Conservation (phyloP, 1,284 basidiomycete genomes). For the Nidula niveotomentosa region DNA sequence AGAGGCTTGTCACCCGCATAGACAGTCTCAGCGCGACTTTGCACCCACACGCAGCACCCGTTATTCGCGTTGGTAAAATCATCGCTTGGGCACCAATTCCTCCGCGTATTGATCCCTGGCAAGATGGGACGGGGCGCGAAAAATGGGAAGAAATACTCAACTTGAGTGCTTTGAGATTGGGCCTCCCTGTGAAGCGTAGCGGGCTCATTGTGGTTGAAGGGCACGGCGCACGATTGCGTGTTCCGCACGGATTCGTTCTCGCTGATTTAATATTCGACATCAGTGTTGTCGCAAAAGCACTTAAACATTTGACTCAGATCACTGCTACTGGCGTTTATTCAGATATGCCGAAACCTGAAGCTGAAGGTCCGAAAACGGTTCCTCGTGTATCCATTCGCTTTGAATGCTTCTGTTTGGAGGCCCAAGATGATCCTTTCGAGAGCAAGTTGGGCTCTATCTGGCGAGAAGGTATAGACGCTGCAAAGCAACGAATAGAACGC, state of each 20-base stretch:
- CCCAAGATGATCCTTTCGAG: constrained; percentile 90
- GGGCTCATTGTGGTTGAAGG: constrained; percentile 50
- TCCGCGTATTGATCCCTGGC: constrained; percentile 26
- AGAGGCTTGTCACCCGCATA: constrained; percentile 46
- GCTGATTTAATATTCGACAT: constrained; percentile 73
- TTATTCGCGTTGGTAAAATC: constrained; percentile 35
- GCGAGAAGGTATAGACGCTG: constrained; percentile 77
- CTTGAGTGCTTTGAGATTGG: constrained; percentile 61
- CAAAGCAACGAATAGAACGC: constrained; percentile 71
- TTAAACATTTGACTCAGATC: constrained; percentile 61
- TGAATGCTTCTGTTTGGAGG: constrained; percentile 70
- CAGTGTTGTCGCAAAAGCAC: constrained; percentile 64
- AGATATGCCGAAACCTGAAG: constrained; percentile 52
- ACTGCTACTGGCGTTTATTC: constrained; percentile 45
- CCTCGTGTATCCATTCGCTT: constrained; percentile 69
- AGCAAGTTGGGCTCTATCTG: constrained; percentile 78
- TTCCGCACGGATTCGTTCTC: constrained; percentile 80
- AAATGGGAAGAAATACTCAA: constrained; percentile 83
- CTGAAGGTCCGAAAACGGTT: constrained; percentile 71
- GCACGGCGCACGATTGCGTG: constrained; percentile 70
- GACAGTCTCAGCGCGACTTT: constrained; percentile 35
- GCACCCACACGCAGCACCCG: constrained; percentile 18
- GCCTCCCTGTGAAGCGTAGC: constrained; percentile 27
- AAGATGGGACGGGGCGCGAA: constrained; percentile 24
- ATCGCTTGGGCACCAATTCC: constrained; percentile 47